These are phyloP conservation scores for Glycyrrhiza uralensis DNA, from an alignment of 306 rosid genomes.

Conservation along the genomic window DNA sequence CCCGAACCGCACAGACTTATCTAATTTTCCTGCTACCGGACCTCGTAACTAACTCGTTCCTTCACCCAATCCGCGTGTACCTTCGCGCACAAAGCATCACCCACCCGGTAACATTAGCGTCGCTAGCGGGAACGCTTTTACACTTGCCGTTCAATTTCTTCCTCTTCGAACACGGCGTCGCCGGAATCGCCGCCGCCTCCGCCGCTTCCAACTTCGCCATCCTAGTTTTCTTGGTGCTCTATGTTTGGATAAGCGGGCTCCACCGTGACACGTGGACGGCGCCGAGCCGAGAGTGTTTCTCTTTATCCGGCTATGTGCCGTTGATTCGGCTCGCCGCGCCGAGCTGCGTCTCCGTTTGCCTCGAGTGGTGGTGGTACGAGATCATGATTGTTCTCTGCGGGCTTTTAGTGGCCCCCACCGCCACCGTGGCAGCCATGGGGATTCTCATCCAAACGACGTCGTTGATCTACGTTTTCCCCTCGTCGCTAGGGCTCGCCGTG, in stretches of 20 bases:
- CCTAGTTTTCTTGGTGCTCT: constrained; percentile 27
- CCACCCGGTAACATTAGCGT: constrained; percentile 65
- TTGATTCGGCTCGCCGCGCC: constrained; percentile 67
- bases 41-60: constrained; percentile 68
- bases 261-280: constrained; percentile 57
- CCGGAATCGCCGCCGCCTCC: constrained; percentile 78
- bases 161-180: constrained; percentile 43
- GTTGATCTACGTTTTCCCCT: constrained; percentile 81
- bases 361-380: constrained; percentile 99
- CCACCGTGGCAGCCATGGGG: constrained; percentile 92
- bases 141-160: constrained; percentile 53
- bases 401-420: constrained; percentile 60
- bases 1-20: constrained; percentile 54
- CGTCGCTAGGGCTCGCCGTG: constrained; percentile 72
- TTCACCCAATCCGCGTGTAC: constrained; percentile 88
- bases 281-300: constrained; percentile 63
- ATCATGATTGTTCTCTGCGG: constrained; percentile 89
- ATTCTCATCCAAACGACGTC: constrained; percentile 84
- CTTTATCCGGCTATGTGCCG: constrained; percentile 59
- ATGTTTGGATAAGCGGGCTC: constrained; percentile 41
- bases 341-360: constrained; percentile 85
- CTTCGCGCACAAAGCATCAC: constrained; percentile 86
- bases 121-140: constrained; percentile 58
- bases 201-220: constrained; percentile 59
- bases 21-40: constrained; percentile 66